phyloP scores from a whole-genome alignment of 2,329 filamentous ascomycete species.

The Cytospora chrysosperma region DNA sequence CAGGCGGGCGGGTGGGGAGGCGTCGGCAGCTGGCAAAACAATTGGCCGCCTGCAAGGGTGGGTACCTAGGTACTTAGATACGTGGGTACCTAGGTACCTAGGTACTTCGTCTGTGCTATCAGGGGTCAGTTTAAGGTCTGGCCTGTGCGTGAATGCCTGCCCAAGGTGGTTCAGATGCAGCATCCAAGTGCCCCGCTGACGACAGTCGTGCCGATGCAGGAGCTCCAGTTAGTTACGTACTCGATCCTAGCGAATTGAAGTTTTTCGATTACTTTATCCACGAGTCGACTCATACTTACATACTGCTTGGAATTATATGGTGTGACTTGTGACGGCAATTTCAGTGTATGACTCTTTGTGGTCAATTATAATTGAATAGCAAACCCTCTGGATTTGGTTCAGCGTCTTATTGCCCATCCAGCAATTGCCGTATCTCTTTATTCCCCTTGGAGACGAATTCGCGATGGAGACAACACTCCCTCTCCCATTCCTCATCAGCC shows the following conservation, averaged over 20 bases:
- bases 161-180: background rate
- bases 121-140: background rate
- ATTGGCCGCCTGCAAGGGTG: conserved; percentile 10
- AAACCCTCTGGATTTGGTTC: background rate
- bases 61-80: background rate
- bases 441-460: conserved; percentile 14
- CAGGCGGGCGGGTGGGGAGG: background rate
- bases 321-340: conserved; percentile 13
- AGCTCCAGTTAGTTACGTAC: conserved; percentile 24
- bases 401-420: background rate
- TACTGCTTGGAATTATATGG: conserved; percentile 1
- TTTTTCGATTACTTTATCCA: conserved; percentile 22
- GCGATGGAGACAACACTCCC: conserved; percentile 64
- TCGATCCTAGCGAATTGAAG: conserved; percentile 23
- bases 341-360: background rate
- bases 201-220: conserved; percentile 30
- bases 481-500: conserved; percentile 61
- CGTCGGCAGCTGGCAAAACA: conserved; percentile 16
- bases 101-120: background rate
- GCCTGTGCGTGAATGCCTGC: background rate
- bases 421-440: conserved; percentile 1
- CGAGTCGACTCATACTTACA: conserved; percentile 18
- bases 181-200: conserved; percentile 2
- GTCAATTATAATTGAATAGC: background rate
- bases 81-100: background rate